Conservation (phyloP, 176 grass and related monocot species). For the Guadua angustifolia region DNA sequence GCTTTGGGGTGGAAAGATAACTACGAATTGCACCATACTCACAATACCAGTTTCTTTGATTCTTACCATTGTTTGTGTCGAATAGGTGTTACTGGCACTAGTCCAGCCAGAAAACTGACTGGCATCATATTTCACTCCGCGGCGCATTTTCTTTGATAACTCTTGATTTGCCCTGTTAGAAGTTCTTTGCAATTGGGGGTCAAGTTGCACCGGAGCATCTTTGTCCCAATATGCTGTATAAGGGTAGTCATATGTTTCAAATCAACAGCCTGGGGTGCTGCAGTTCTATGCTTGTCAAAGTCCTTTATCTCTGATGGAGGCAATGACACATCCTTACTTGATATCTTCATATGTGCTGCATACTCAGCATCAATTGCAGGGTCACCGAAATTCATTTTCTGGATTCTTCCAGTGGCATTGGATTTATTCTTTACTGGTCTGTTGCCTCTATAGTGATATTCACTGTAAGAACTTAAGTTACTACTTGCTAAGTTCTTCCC, state of each 20-base stretch:
- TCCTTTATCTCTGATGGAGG: slow-evolving; percentile 53
- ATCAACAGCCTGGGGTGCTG: slow-evolving; percentile 6
- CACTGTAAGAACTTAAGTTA: slow-evolving; percentile 33
- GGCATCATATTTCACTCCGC: too few species aligned
- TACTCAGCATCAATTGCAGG: slow-evolving; percentile 31
- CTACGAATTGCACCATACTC: too few species aligned
- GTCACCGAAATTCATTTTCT: slow-evolving; percentile 52
- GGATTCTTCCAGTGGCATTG: slow-evolving; percentile 22
- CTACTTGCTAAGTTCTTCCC: slow-evolving; percentile 36
- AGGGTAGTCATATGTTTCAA: slow-evolving; percentile 44
- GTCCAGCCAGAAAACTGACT: too few species aligned
- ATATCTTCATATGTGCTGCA: slow-evolving; percentile 36
- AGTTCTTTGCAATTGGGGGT: slow-evolving; percentile 54
- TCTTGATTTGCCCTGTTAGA: too few species aligned
- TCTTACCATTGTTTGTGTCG: too few species aligned
- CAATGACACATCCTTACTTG: slow-evolving; percentile 54
- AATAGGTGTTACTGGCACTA: too few species aligned
- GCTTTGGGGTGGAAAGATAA: too few species aligned
- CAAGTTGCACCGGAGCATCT: slow-evolving; percentile 42
- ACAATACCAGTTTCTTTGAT: too few species aligned
- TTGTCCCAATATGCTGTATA: slow-evolving; percentile 51
- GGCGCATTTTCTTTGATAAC: too few species aligned
- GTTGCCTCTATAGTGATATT: slow-evolving; percentile 47
- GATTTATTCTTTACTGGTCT: slow-evolving; percentile 43
- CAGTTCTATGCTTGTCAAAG: slow-evolving; percentile 52